A percentile compares a stretch with the other conserved stretches of the same genome.
phyloP scores from a whole-genome alignment of 768 basidiomycete species.

The Amanita pseudoporphyria region DNA sequence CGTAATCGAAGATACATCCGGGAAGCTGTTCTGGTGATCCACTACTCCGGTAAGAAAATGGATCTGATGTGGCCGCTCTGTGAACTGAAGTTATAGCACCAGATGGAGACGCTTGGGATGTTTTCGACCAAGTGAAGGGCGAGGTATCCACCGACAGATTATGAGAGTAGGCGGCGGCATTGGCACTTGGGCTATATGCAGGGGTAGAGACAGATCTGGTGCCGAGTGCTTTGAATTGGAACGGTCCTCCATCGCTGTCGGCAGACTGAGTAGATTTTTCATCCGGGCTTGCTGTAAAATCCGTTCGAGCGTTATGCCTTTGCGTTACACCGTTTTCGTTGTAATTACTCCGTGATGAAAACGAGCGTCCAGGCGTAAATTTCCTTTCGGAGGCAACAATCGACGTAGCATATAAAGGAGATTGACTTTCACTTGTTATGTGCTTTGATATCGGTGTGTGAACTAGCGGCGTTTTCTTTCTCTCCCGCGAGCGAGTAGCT shows the following conservation, averaged over 20 bases:
- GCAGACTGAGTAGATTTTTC: background rate
- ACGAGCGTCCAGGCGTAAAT: background rate
- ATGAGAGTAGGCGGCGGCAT: background rate
- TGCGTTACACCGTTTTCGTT: background rate
- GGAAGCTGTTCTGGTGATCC: background rate
- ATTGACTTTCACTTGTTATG: background rate
- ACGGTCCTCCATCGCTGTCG: background rate
- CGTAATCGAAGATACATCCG: conserved; percentile 7
- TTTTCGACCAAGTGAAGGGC: conserved; percentile 1
- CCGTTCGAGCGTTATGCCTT: background rate
- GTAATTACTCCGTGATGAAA: background rate
- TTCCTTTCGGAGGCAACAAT: background rate
- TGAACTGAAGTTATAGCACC: background rate
- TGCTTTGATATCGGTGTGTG: background rate
- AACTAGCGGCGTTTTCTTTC: background rate
- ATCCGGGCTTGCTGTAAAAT: background rate
- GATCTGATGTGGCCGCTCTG: background rate
- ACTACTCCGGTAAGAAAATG: background rate
- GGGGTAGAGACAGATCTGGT: background rate
- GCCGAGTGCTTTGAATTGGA: background rate
- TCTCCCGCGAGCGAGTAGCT: too few relatives aligned
- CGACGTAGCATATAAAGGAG: background rate
- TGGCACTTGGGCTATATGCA: background rate
- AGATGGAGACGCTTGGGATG: background rate
- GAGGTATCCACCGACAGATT: background rate